Evolutionary conservation across 2,329 filamentous ascomycete species (phyloP), one percentile per base, ranked within the genome.

Genomic region (Rosellinia necatrix): DNA sequence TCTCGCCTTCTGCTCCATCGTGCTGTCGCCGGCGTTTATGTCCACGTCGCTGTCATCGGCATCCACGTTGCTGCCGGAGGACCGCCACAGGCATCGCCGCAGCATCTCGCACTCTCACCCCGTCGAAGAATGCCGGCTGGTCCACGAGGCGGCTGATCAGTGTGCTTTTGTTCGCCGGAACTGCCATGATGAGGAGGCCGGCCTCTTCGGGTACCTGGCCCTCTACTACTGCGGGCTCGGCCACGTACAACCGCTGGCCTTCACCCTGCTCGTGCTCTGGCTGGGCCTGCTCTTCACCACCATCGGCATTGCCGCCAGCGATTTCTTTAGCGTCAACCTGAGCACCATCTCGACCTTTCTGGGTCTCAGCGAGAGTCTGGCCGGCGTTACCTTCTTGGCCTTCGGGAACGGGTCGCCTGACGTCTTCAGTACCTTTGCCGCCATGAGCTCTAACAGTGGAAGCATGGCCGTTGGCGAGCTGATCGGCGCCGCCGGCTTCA

Each of bases 341-440:
- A 94, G 90, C 73, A 97, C 94, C 10, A 94, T 99, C 66, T 88
- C 94, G 19, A 88, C 82, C 53, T 85, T 97, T 49, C 80, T 97
- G 24, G 92, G 93, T 17, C 88, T 99, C 78, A 97, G 92, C 72
- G 92, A 99, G 77, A 97, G 91, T 72, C 82, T 99, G 74, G 92
- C 94, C 0, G 94, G 94, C 30, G 96, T 99, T 24, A 99, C 94
- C 0, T 96, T 99, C 68, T 77, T 99, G 49, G 94, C 94, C 7
- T 96, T 99, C 74, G 94, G 94, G 62, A 99, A 99, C 77, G 94
- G 94, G 49, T 97, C 93, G 59, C 94, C 94, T 2, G 94, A 99
- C 74, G 92, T 99, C 41, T 99, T 99, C 74, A 97, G 92, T 63
- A 99, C 94, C 2, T 97, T 99, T 75, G 94, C 94, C 13, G 96